A percentile compares a stretch with the other conserved stretches of the same genome.
These are phyloP conservation scores for Limnanthes douglasii DNA, from an alignment of 345 rosid species.

Conservation along the genomic window DNA sequence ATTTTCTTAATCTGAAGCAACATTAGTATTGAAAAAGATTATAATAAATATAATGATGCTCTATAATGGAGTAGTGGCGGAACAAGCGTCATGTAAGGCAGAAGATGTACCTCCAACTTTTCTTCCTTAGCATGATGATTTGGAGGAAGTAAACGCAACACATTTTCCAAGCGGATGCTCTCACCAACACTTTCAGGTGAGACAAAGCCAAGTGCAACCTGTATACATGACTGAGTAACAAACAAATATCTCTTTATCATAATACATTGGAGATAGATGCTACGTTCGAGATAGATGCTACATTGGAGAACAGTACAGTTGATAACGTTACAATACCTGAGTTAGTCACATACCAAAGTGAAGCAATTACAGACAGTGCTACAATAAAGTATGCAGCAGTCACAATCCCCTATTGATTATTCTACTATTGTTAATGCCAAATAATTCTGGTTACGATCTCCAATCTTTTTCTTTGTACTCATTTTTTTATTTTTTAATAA, in stretches of 20 bases:
- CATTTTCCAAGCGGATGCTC: slow-evolving; percentile 38
- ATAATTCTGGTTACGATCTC: no score
- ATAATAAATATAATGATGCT: not conserved
- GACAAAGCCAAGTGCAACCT: slow-evolving; percentile 52
- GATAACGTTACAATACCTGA: no score
- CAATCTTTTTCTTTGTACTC: no score
- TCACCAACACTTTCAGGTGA: slow-evolving; percentile 46
- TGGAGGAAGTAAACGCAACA: slow-evolving; percentile 40
- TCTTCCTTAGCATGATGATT: slow-evolving; percentile 44
- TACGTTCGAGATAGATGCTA: no score
- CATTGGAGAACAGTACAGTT: no score
- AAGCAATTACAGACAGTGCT: slow-evolving; percentile 1
- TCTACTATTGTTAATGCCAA: no score
- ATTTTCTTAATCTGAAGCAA: slow-evolving; percentile 14
- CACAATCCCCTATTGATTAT: no score
- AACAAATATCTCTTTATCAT: no score
- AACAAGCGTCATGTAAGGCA: no score
- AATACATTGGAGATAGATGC: no score
- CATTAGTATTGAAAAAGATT: not conserved
- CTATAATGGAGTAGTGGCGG: not conserved
- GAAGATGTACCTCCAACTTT: slow-evolving; percentile 32
- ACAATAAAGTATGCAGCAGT: no score
- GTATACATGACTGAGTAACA: slow-evolving; percentile 64
- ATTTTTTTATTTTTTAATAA: no score
- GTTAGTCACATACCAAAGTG: not conserved